phyloP scores from a whole-genome alignment of 257 asterid species.

The Capsicum pubescens region DNA sequence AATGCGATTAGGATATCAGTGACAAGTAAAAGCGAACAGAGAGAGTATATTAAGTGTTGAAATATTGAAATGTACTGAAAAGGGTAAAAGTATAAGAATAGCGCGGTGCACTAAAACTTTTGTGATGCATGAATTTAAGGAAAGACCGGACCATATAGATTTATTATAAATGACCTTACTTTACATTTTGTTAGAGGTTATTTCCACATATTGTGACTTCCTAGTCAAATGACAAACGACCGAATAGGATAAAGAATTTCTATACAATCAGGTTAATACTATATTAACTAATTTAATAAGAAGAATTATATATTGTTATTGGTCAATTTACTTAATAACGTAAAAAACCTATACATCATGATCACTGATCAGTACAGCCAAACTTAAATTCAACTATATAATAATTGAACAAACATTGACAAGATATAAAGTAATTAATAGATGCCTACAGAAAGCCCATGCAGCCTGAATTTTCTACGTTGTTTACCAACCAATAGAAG shows the following conservation, averaged over 20 bases:
- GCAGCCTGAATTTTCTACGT: constrained; percentile 21
- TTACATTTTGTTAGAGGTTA: too few relatives aligned
- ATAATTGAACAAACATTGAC: background rate
- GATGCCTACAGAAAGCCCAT: background rate
- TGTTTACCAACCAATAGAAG: constrained; percentile 19
- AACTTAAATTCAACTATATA: background rate
- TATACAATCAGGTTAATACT: background rate
- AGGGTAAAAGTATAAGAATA: background rate
- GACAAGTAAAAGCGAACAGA: too few relatives aligned
- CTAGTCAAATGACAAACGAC: too few relatives aligned
- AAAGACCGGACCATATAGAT: too few relatives aligned
- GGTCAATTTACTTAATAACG: background rate
- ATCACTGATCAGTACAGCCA: background rate
- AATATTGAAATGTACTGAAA: background rate
- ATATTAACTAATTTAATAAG: background rate
- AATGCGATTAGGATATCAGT: too few relatives aligned
- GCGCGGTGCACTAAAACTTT: too few relatives aligned
- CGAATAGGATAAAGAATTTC: background rate
- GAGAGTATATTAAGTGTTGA: too few relatives aligned
- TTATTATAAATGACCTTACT: too few relatives aligned
- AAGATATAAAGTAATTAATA: background rate
- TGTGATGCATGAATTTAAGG: too few relatives aligned
- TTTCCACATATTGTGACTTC: too few relatives aligned
- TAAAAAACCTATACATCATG: background rate
- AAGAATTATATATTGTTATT: background rate